Base-by-base conservation (phyloP, 768 basidiomycete genomes). In the Trametes punicea region DNA sequence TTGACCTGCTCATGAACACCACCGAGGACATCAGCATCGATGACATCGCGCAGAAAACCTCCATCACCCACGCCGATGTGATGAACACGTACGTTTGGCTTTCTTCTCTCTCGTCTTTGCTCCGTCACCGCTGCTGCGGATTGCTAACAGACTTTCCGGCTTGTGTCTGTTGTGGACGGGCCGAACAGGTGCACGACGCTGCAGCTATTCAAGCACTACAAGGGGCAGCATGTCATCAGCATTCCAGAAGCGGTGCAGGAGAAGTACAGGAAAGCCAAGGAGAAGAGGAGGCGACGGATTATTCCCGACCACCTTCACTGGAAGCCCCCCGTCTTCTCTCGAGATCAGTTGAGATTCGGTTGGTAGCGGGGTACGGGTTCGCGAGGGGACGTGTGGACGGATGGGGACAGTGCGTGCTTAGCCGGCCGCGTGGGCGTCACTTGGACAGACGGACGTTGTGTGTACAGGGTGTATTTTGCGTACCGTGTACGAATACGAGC, bases 161-260 rank as follows among this genome's bases (percentile, higher is more conserved):
- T 51, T 41, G 34, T 46, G 31, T 56, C 33, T 31, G 36, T 48
- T 44, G 33, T 34, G 20, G 20, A 10, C 57, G 51, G 51, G 40
- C 51, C 42, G 44, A 29, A 39, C 64, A 99, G 96, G 20, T 97
- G 93, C 68, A 93, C 91, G 66, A 93, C 93, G 11, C 73, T 98
- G 48, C 93, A 96, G 70, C 76, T 99, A 56, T 94, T 98, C 75
- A 95, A 95, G 65, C 93, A 93, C 69, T 92, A 89, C 78, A 98
- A 97, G 67, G 94, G 93, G 9, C 88, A 90, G 64, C 91, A 98
- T 70, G 86, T 95, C 59, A 90, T 98, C 56, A 93, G 87, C 71
- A 78, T 99, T 40, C 91, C 93, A 46, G 93, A 95, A 56, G 81
- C 88, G 27, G 87, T 97, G 29, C 76, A 98, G 44, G 94, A 96